These are phyloP conservation scores for Backusella tuberculispora DNA, from an alignment of 192 early-diverging fungal genomes.

Conservation along the genomic window DNA sequence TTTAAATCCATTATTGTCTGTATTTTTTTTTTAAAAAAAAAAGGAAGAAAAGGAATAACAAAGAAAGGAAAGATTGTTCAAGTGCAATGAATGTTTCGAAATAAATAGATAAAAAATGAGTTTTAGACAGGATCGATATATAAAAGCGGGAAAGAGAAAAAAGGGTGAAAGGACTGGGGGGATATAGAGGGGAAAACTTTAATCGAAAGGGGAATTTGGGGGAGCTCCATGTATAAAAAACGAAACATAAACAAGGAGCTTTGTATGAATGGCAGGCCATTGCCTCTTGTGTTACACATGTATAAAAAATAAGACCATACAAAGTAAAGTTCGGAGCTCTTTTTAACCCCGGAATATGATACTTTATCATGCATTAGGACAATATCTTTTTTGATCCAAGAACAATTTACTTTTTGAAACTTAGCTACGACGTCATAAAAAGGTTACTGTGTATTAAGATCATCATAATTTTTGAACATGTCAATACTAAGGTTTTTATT, in stretches of 20 bases:
- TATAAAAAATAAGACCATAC: background rate
- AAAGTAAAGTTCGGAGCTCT: background rate
- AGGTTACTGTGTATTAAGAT: too few species aligned
- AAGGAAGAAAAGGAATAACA: background rate
- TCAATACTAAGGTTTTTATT: too few species aligned
- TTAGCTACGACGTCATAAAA: background rate
- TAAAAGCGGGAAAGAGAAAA: background rate
- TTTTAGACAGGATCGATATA: constrained; percentile 4
- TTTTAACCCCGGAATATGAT: too few species aligned
- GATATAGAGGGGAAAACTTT: background rate
- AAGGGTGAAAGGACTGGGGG: background rate
- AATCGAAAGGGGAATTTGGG: constrained; percentile 6
- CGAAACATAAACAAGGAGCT: background rate
- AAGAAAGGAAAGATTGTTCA: background rate
- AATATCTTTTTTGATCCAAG: background rate
- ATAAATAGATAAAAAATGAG: background rate
- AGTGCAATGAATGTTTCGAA: background rate
- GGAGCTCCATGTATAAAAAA: background rate
- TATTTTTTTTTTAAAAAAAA: background rate
- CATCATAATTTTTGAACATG: too few species aligned
- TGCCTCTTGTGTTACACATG: background rate
- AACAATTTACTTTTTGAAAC: background rate
- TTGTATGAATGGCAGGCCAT: background rate
- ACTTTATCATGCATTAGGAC: background rate
- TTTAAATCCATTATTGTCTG: background rate